Evolutionary conservation across 306 rosid species (phyloP).

Genomic region (Quercus bicolor): DNA sequence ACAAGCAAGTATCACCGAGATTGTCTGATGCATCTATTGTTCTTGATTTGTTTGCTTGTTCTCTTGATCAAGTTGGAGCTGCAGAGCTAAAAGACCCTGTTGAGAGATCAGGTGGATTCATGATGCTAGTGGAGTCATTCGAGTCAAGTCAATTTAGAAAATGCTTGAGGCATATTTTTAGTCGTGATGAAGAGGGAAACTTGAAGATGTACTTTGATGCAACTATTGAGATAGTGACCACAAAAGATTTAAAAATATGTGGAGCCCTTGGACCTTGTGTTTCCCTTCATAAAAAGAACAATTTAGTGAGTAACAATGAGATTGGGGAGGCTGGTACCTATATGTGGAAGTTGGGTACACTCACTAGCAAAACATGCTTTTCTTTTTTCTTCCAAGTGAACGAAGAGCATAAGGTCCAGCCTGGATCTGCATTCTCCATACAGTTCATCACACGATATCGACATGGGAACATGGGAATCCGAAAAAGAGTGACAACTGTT

Average conservation of each 20-base stretch:
- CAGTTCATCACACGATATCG: conserved; percentile 76
- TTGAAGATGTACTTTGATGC: conserved; percentile 76
- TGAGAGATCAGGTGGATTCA: conserved; percentile 76
- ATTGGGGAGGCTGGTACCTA: conserved; percentile 80
- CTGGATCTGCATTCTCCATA: conserved; percentile 75
- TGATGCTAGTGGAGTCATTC: conserved; percentile 76
- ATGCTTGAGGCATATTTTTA: conserved; percentile 60
- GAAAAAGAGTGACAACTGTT: conserved; percentile 83
- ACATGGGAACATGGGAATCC: conserved; percentile 55
- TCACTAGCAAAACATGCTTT: conserved; percentile 72
- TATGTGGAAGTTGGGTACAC: conserved; percentile 69
- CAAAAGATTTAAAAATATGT: conserved; percentile 74
- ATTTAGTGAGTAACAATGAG: conserved; percentile 52
- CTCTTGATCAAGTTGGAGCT: conserved; percentile 88
- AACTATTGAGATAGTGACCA: conserved; percentile 74
- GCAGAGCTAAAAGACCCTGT: conserved; percentile 67
- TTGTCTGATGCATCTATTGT: conserved; percentile 54
- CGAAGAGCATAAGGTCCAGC: conserved; percentile 53
- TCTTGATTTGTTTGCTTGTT: conserved; percentile 77
- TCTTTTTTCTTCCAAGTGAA: conserved; percentile 82
- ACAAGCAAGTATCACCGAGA: conserved; percentile 46
- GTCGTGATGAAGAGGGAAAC: conserved; percentile 49
- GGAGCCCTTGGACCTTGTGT: conserved; percentile 96
- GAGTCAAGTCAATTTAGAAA: conserved; percentile 64
- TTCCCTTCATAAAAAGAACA: conserved; percentile 55